Conservation (phyloP, 129 eudicot species). For the Mikania micrantha region DNA sequence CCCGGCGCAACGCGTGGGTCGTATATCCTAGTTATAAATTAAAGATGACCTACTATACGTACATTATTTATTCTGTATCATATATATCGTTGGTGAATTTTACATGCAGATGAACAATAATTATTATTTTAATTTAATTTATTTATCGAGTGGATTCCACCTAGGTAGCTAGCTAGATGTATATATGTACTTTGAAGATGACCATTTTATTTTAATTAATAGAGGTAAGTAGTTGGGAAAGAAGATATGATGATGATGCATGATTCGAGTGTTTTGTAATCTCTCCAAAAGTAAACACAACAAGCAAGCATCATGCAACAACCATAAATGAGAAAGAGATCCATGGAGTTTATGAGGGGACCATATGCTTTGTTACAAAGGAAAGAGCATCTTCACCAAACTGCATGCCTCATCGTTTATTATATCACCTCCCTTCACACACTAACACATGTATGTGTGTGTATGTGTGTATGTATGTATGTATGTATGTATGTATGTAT, state of each 20-base stretch:
- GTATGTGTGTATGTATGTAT: no score
- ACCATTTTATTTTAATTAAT: conserved; percentile 1
- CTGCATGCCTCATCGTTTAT: conserved; percentile 11
- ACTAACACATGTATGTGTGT: no score
- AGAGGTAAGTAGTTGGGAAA: conserved; percentile 6
- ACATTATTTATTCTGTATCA: no score
- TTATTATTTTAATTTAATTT: no score
- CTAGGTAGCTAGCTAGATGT: no score
- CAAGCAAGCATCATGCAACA: conserved; percentile 26
- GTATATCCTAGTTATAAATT: no score
- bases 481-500: neutral
- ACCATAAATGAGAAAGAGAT: conserved; percentile 20
- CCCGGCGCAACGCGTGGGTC: no score
- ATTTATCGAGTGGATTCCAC: no score
- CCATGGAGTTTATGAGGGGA: conserved; percentile 34
- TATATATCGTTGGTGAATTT: no score
- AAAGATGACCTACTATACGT: no score
- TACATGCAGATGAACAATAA: no score
- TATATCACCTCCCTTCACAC: no score
- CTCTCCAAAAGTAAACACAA: conserved; percentile 12
- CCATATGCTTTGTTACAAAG: conserved; percentile 29
- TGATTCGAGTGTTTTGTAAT: conserved; percentile 18
- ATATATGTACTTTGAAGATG: conserved; percentile 5
- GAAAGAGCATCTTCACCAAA: conserved; percentile 37
- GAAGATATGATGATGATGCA: conserved; percentile 15